phyloP scores from a whole-genome alignment of 2,329 filamentous ascomycete species.

The Thielaviopsis populi region DNA sequence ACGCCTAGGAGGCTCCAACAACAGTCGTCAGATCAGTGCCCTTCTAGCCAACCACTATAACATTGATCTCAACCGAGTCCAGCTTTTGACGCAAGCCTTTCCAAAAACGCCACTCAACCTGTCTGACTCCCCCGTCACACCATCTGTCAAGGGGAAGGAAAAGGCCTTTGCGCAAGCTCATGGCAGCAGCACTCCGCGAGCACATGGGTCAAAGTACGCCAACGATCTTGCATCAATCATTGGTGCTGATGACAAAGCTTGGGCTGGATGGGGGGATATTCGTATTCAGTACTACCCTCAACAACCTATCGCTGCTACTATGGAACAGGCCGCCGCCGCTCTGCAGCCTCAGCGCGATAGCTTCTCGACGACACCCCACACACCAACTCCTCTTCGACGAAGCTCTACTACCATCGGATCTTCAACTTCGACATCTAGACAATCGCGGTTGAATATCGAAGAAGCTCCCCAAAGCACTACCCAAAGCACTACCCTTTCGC shows the following conservation, averaged over 20 bases:
- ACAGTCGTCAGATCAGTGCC: constrained; percentile 51
- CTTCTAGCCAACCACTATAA: constrained; percentile 76
- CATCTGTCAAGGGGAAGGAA: constrained; percentile 56
- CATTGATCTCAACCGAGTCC: constrained; percentile 63
- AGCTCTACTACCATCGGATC: constrained; percentile 43
- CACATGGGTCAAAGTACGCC: constrained; percentile 44
- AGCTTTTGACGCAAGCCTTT: constrained; percentile 71
- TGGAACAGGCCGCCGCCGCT: background rate
- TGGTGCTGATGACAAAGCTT: constrained; percentile 42
- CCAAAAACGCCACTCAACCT: constrained; percentile 50
- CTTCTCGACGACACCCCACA: constrained; percentile 40
- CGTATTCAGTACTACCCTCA: constrained; percentile 63
- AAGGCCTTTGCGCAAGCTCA: constrained; percentile 31
- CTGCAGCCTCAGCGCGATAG: constrained; percentile 1
- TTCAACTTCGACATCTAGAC: constrained; percentile 1
- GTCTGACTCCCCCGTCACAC: constrained; percentile 37
- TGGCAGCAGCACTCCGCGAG: constrained; percentile 21
- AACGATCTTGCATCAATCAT: constrained; percentile 70
- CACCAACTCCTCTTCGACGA: constrained; percentile 62
- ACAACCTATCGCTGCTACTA: constrained; percentile 18
- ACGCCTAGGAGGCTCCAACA: constrained; percentile 38
- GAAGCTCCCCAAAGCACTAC: constrained; percentile 36
- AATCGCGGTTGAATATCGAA: constrained; percentile 19
- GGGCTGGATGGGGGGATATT: constrained; percentile 69
- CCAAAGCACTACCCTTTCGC: background rate